Evolutionary conservation across 352 stramenopile species (phyloP).

Genomic region (Phytophthora hybrid): DNA sequence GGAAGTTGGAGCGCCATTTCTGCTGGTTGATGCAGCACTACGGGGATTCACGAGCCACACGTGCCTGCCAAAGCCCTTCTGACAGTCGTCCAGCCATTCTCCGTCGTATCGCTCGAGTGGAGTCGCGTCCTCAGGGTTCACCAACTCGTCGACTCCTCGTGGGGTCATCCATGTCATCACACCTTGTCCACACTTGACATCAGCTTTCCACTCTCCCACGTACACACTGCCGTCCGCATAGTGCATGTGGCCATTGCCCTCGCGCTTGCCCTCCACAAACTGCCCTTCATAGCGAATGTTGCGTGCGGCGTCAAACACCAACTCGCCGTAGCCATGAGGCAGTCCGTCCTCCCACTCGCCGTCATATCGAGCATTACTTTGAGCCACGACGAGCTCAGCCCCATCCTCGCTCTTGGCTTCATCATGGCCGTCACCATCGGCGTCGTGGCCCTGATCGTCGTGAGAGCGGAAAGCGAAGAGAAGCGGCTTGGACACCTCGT

Average conservation of each 20-base stretch:
- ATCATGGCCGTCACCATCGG: slow-evolving; percentile 8
- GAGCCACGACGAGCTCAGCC: slow-evolving; percentile 24
- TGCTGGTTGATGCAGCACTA: slow-evolving; percentile 6
- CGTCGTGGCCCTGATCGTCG: slow-evolving; percentile 1
- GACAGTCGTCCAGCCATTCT: slow-evolving; percentile 73
- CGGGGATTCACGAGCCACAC: slow-evolving; percentile 63
- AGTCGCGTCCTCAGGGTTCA: slow-evolving; percentile 16
- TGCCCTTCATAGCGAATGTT: slow-evolving; percentile 69
- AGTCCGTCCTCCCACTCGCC: slow-evolving; percentile 80
- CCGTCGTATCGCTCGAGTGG: slow-evolving; percentile 76
- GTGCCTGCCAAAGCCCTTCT: slow-evolving; percentile 83
- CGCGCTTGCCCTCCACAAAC: slow-evolving; percentile 57
- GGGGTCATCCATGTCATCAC: slow-evolving; percentile 78
- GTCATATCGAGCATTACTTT: slow-evolving; percentile 77
- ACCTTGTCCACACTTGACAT: slow-evolving; percentile 77
- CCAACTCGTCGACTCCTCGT: not conserved
- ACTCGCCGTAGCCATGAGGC: slow-evolving; percentile 70
- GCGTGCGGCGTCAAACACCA: slow-evolving; percentile 75
- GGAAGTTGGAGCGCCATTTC: slow-evolving; percentile 8
- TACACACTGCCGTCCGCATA: slow-evolving; percentile 77
- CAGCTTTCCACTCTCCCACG: slow-evolving; percentile 69
- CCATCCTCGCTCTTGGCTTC: not conserved
- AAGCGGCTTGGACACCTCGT: slow-evolving; percentile 23
- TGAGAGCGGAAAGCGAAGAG: slow-evolving; percentile 42
- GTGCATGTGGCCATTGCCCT: slow-evolving; percentile 71